A percentile compares a stretch with the other conserved stretches of the same genome.
Conservation (phyloP, 192 early-diverging fungal species). For the Podila epicladia region DNA sequence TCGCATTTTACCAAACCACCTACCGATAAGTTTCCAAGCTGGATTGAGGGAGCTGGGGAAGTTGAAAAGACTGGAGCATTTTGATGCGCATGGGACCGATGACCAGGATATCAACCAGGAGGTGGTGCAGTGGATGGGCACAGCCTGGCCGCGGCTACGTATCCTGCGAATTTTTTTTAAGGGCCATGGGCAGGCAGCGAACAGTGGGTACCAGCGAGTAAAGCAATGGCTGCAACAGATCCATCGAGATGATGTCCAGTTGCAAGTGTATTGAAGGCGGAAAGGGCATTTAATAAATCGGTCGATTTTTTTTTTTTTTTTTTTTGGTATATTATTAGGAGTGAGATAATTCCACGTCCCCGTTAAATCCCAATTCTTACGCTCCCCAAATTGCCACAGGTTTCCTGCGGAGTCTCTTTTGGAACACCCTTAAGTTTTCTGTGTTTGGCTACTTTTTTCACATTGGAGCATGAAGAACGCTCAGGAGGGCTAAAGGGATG, state of each 20-base stretch:
- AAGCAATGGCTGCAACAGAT: not conserved
- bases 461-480: no score
- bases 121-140: conserved; percentile 18
- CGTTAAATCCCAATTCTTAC: no score
- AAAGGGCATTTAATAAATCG: not conserved
- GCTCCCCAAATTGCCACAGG: no score
- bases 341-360: no score
- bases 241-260: not conserved
- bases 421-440: no score
- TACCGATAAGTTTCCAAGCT: conserved; percentile 2
- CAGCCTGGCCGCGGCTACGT: conserved; percentile 6
- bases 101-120: not conserved
- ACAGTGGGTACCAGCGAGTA: not conserved
- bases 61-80: not conserved
- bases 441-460: no score
- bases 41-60: not conserved
- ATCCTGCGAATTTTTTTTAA: not conserved
- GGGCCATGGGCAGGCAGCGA: not conserved
- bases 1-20: conserved; percentile 15
- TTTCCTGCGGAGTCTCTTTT: no score
- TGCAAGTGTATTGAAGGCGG: not conserved
- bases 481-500: no score
- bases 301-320: not conserved
- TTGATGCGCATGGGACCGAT: conserved; percentile 4
- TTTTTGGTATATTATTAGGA: no score